Base-by-base conservation (phyloP, 345 rosid genomes). In the Laguncularia racemosa region DNA sequence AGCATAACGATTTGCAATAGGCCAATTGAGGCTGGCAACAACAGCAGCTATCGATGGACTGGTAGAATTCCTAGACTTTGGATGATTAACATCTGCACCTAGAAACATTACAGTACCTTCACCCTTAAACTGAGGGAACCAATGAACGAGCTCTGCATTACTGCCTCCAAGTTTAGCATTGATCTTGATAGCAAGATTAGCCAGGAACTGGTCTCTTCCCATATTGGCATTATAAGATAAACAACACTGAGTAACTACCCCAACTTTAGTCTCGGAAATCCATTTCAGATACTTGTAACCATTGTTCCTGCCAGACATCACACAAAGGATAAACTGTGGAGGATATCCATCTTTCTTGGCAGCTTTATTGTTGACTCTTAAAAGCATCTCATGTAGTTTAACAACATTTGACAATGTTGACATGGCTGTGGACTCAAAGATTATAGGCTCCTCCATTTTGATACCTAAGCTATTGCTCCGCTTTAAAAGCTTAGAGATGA, bases 91-190 rank as follows among this genome's bases (percentile, higher is more conserved):
- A 70, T 91, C 96, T 49, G 93, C 96, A 11, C 98, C 98, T 0
- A 91, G 60, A 46, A 86, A 91, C 96, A 91, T 91, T 23, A 84
- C 95, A 54, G 76, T 69, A 50, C 65, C 77, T 0, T 71, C 66
- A 65, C 60, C 71, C 9, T 14, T 57, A 33, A 88, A 78, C 72
- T 59, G 67, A 0, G 89, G 80, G 43, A 88, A 79, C 46, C 50
- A 59, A 48, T 81, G 82, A 45, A 59, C 56, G 52, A 91, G 84
- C 81, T 88, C 98, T 0, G 71, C 78, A 16, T 88, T 91, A 78
- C 95, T 91, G 53, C 98, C 96, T 46, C 95, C 98, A n/a, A 91
- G 89, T 74, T 91, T 91, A 0, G 96, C 98, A 52, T 91, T 91
- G 70, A 91, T 88, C 81, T 88, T 86, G 45, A 88, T 83, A 3